Conservation (phyloP, 768 basidiomycete species). For the Cantharellus anzutake region DNA sequence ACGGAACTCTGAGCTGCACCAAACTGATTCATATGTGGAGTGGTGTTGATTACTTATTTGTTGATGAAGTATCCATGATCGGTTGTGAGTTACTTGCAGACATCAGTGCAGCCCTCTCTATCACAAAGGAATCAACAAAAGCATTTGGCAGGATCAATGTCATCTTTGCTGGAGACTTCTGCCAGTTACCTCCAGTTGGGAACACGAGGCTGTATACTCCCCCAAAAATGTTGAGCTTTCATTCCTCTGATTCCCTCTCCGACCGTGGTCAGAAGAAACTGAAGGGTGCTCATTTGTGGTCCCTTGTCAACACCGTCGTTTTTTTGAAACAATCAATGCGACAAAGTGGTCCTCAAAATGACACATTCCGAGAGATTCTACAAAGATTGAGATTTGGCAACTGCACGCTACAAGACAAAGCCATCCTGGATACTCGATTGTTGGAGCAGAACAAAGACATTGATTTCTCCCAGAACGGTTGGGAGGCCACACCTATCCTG, state of each 20-base stretch:
- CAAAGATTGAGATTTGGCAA: background rate
- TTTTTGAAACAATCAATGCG: background rate
- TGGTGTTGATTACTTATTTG: background rate
- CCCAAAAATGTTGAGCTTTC: background rate
- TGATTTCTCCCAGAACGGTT: background rate
- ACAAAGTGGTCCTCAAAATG: background rate
- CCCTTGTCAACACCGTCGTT: background rate
- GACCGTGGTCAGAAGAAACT: background rate
- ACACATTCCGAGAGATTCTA: background rate
- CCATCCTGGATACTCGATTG: background rate
- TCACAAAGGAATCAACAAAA: background rate
- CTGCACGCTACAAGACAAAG: background rate
- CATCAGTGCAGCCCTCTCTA: background rate
- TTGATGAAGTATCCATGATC: conserved; percentile 7
- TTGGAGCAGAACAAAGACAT: background rate
- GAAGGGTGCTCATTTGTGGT: background rate
- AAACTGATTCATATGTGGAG: conserved; percentile 6
- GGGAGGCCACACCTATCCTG: background rate
- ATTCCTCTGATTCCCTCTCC: background rate
- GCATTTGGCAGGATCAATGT: background rate
- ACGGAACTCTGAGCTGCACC: background rate
- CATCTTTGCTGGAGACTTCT: conserved; percentile 6
- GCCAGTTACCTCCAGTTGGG: conserved; percentile 3
- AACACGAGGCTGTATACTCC: background rate
- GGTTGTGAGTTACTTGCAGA: conserved; percentile 2